Evolutionary conservation across 257 asterid genomes (phyloP), one percentile per base, ranked within the genome.

Genomic region (Cinchona pubescens): DNA sequence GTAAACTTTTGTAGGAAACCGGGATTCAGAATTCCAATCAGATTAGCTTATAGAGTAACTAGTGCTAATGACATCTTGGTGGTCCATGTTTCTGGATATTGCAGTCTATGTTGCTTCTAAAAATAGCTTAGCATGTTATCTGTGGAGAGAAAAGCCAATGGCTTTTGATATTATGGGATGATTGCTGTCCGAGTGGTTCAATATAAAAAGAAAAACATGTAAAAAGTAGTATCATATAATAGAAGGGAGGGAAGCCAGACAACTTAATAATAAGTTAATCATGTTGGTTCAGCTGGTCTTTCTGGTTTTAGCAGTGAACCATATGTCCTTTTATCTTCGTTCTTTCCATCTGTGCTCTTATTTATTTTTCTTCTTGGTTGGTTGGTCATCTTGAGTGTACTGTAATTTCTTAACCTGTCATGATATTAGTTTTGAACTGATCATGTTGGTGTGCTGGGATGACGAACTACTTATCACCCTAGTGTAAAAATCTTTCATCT

Each of bases 281-380:
- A 30, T 30, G 27, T 18, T 27, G 12, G 19, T n/a, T 6, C 2
- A 55, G 21, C 27, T 19, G 53, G 4, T 23, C 23, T 48, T 49
- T 49, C 46, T 49, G 67, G 21, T 53, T 71, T 55, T 25, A 72
- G 48, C 55, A n/a, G n/a, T n/a, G n/a, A n/a, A n/a, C n/a, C n/a
- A n/a, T n/a, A n/a, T 38, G 0, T 56, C 58, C 7, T 43, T 7
- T n/a, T 38, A 38, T 3, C 18, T 27, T 1, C 2, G 55, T 32
- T 8, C 1, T 62, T 62, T 15, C 11, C 13, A 8, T 27, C 13
- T 27, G 19, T 4, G 6, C 10, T 2, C 8, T 3, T 21, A 8
- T 56, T 12, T 56, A 11, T 1, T 25, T 6, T 21, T 8, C 42
- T 27, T 27, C 0, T 65, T 2, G 3, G 2, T 19, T 15, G n/a